Percentiles rank a stretch among this genome's conserved stretches.
These are phyloP conservation scores for Heterobasidion irregulare DNA, from an alignment of 1,284 basidiomycete species.

Conservation along the genomic window DNA sequence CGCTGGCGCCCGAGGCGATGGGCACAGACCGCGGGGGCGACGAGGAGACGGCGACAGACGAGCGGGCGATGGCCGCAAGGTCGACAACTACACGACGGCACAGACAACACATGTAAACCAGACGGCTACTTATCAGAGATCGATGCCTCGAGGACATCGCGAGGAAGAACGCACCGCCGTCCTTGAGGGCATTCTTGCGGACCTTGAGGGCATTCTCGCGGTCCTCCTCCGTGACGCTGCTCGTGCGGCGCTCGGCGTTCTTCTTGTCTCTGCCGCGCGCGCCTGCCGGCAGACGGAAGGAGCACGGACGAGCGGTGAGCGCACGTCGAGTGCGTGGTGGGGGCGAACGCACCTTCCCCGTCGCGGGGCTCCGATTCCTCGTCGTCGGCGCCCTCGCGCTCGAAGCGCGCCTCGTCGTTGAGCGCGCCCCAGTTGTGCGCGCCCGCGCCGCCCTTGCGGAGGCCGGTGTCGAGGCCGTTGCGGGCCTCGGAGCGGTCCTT, in stretches of 20 bases:
- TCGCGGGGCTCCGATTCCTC: conserved; percentile 36
- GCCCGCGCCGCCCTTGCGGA: conserved; percentile 76
- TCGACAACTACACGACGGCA: conserved; percentile 40
- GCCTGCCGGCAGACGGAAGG: background rate
- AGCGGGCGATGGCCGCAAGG: conserved; percentile 73
- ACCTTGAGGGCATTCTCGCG: conserved; percentile 52
- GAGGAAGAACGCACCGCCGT: conserved; percentile 24
- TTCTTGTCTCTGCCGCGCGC: conserved; percentile 6
- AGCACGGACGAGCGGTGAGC: background rate
- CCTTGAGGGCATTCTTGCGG: conserved; percentile 61
- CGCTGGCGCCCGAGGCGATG: conserved; percentile 29
- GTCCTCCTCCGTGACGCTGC: conserved; percentile 55
- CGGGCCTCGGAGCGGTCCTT: conserved; percentile 77
- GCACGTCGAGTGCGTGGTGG: background rate
- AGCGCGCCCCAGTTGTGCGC: conserved; percentile 80
- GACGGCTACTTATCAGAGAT: no score
- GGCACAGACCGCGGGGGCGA: conserved; percentile 41
- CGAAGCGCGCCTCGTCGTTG: conserved; percentile 52
- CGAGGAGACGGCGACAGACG: conserved; percentile 64
- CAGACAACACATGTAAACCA: background rate
- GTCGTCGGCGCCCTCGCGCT: conserved; percentile 44
- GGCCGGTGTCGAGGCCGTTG: conserved; percentile 62
- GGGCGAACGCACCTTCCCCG: background rate
- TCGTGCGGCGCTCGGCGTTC: conserved; percentile 18
- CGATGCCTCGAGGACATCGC: background rate